phyloP scores from a whole-genome alignment of 306 rosid species.

The Phaseolus lunatus region DNA sequence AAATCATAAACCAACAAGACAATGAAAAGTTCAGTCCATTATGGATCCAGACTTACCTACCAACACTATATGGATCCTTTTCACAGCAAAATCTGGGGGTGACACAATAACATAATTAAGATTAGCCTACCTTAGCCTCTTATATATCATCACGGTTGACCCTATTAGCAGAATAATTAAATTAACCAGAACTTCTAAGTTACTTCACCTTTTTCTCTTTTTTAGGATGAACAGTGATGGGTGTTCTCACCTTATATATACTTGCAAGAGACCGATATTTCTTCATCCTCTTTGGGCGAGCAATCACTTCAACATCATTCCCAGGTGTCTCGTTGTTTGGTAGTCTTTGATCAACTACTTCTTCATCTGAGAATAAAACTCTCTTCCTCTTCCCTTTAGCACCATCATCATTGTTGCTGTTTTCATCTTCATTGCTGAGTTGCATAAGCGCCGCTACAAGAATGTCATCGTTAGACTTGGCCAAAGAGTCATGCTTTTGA shows the following conservation, averaged over 20 bases:
- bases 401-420: not conserved
- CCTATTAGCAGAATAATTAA: not conserved
- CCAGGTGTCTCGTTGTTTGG: slow-evolving; percentile 41
- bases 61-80: not conserved
- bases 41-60: not conserved
- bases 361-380: not conserved
- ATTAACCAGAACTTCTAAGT: not conserved
- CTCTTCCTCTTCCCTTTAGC: slow-evolving; percentile 11
- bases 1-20: slow-evolving; percentile 12
- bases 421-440: slow-evolving; percentile 45
- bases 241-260: slow-evolving; percentile 53
- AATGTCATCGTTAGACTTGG: slow-evolving; percentile 38
- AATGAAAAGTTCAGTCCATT: not conserved
- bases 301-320: slow-evolving; percentile 33
- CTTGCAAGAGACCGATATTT: slow-evolving; percentile 56
- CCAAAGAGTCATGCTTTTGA: slow-evolving; percentile 15
- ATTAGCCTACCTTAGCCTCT: not conserved
- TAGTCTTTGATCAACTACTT: slow-evolving; percentile 40
- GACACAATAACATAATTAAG: not conserved
- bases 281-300: slow-evolving; percentile 46
- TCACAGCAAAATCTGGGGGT: no score
- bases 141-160: not conserved
- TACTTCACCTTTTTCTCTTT: slow-evolving; percentile 14
- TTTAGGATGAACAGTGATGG: slow-evolving; percentile 12
- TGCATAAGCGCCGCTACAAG: slow-evolving; percentile 59